Conservation (phyloP, 331 rosid species). For the Erythrophleum ivorense region DNA sequence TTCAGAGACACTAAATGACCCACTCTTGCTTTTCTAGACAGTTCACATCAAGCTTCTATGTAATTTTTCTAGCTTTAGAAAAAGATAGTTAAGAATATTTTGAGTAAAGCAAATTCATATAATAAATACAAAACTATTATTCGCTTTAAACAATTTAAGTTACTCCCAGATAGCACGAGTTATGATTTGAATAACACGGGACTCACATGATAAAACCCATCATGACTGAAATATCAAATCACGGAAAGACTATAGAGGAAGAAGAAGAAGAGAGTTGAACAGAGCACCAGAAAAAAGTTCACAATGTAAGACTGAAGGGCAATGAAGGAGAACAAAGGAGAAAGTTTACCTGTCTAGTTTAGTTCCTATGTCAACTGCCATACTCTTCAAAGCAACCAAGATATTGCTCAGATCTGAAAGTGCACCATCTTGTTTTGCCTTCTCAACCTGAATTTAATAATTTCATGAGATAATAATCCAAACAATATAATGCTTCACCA, state of each 20-base stretch:
- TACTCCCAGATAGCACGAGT: too few species aligned
- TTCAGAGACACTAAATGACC: slow-evolving; percentile 52
- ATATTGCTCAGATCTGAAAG: slow-evolving; percentile 11
- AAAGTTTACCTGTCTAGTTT: slow-evolving; percentile 11
- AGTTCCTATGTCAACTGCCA: slow-evolving; percentile 11
- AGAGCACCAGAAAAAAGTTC: too few species aligned
- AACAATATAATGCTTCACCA: neutral
- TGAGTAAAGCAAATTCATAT: slow-evolving; percentile 38
- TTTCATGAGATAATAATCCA: neutral
- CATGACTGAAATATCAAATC: too few species aligned
- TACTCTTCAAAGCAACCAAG: slow-evolving; percentile 1
- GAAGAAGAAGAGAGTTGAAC: too few species aligned
- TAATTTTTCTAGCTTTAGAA: neutral
- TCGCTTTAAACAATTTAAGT: neutral
- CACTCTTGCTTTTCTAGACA: slow-evolving; percentile 40
- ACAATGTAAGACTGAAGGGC: too few species aligned
- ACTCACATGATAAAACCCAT: too few species aligned
- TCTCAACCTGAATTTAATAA: slow-evolving; percentile 11
- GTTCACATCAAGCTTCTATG: slow-evolving; percentile 19
- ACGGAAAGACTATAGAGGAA: too few species aligned
- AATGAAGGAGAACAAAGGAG: too few species aligned
- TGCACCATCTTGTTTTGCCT: slow-evolving; percentile 8
- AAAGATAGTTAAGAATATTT: slow-evolving; percentile 47
- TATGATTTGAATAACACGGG: too few species aligned
- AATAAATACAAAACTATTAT: slow-evolving; percentile 1